Base-by-base conservation (phyloP, 202 grass and related monocot species). In the Panicum virgatum region DNA sequence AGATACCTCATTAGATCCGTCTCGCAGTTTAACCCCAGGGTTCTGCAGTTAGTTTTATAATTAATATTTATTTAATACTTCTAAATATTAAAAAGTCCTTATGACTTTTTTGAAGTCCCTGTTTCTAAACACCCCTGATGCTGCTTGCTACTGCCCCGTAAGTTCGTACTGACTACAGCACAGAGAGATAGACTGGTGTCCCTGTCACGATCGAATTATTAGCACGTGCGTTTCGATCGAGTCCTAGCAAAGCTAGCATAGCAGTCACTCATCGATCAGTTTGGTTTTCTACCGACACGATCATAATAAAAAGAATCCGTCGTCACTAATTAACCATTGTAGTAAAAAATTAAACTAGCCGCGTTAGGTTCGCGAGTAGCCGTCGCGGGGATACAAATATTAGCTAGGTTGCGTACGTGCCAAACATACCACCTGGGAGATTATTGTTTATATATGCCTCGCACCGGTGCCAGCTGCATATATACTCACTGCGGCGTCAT, bases 371-470 rank as follows among this genome's bases (percentile, higher is more conserved):
- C n/a, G n/a, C n/a, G n/a, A n/a, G n/a, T n/a, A n/a, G n/a, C n/a
- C n/a, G n/a, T n/a, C n/a, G n/a, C n/a, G n/a, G n/a, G n/a, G n/a
- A n/a, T n/a, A n/a, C n/a, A n/a, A n/a, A n/a, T n/a, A n/a, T n/a
- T n/a, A n/a, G n/a, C n/a, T n/a, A 19, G 45, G 14, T 79, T 66
- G 58, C 75, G 75, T 78, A 23, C 76, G 46, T 66, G 51, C 46
- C 46, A 53, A 79, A 40, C 42, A 23, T 22, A 34, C 54, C 12
- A n/a, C 39, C 39, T n/a, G 30, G 13, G 30, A 27, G 7, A n/a
- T n/a, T n/a, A 19, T 71, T 47, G 23, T 19, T 71, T 71, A 43
- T n/a, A n/a, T n/a, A n/a, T 3, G 36, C 12, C 40, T 27, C 11
- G 14, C 48, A 29, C 7, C 14, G 23, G 43, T 19, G n/a, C n/a